phyloP scores from a whole-genome alignment of 208 protist genomes.

The Crithidia sp. region DNA sequence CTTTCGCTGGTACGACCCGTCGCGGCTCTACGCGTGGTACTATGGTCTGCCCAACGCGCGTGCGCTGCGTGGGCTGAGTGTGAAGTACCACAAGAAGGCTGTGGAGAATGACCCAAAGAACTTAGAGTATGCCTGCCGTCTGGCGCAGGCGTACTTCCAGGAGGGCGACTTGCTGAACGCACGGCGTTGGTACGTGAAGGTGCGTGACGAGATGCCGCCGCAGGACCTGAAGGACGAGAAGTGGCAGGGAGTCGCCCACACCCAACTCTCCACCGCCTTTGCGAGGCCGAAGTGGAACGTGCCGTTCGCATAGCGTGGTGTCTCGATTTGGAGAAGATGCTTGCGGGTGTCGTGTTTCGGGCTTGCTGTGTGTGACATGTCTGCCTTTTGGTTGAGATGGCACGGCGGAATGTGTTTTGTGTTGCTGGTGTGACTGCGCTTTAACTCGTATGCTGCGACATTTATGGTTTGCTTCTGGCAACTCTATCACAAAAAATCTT shows the following conservation, averaged over 20 bases:
- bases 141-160: conserved; percentile 86
- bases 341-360: too few relatives aligned
- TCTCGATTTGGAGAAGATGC: background rate
- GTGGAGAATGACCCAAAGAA: conserved; percentile 68
- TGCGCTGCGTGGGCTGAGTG: conserved; percentile 56
- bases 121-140: conserved; percentile 81
- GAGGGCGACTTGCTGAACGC: conserved; percentile 72
- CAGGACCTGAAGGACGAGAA: conserved; percentile 71
- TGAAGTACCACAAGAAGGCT: conserved; percentile 66
- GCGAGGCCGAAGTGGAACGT: conserved; percentile 80
- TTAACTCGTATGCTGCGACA: background rate
- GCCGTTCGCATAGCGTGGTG: conserved; percentile 65
- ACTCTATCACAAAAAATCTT: background rate
- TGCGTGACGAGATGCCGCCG: conserved; percentile 87
- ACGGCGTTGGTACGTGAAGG: conserved; percentile 81
- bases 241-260: conserved; percentile 86
- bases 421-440: too few relatives aligned
- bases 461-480: background rate
- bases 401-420: too few relatives aligned
- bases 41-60: conserved; percentile 58
- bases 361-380: too few relatives aligned
- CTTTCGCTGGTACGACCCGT: conserved; percentile 75
- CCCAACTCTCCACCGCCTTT: conserved; percentile 80
- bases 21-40: conserved; percentile 56
- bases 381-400: background rate